phyloP scores from a whole-genome alignment of 768 basidiomycete species.

The Plicaturopsis crispa region DNA sequence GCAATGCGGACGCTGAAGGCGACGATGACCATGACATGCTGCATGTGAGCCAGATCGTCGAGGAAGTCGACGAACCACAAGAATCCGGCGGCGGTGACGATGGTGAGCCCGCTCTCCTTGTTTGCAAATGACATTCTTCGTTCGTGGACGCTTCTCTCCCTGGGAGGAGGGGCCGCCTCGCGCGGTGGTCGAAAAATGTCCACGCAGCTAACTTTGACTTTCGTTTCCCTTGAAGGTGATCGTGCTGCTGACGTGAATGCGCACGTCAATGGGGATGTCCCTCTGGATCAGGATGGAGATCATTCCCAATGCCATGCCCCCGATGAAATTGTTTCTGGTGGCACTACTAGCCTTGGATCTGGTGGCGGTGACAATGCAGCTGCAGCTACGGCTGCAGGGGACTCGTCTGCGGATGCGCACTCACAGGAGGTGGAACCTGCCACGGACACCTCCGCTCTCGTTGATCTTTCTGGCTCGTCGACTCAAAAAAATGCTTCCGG shows the following conservation, averaged over 20 bases:
- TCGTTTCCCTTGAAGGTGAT: slow-evolving; percentile 35
- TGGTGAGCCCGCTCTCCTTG: slow-evolving; percentile 43
- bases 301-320: too few species aligned
- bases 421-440: too few species aligned
- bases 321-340: too few species aligned
- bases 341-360: too few species aligned
- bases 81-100: slow-evolving; percentile 25
- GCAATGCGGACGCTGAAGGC: slow-evolving; percentile 29
- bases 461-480: too few species aligned
- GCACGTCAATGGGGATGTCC: slow-evolving; percentile 20
- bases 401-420: too few species aligned
- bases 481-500: too few species aligned
- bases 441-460: too few species aligned
- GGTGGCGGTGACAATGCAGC: too few species aligned
- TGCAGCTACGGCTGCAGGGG: too few species aligned
- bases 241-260: slow-evolving; percentile 29
- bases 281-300: slow-evolving; percentile 9
- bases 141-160: slow-evolving; percentile 42
- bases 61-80: slow-evolving; percentile 26
- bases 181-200: too few species aligned
- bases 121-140: slow-evolving; percentile 19
- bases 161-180: slow-evolving; percentile 33
- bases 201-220: slow-evolving; percentile 51
- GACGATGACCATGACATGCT: slow-evolving; percentile 38
- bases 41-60: slow-evolving; percentile 33